Base-by-base conservation (phyloP, 2,329 filamentous ascomycete species). In the Alternaria gansuensis region DNA sequence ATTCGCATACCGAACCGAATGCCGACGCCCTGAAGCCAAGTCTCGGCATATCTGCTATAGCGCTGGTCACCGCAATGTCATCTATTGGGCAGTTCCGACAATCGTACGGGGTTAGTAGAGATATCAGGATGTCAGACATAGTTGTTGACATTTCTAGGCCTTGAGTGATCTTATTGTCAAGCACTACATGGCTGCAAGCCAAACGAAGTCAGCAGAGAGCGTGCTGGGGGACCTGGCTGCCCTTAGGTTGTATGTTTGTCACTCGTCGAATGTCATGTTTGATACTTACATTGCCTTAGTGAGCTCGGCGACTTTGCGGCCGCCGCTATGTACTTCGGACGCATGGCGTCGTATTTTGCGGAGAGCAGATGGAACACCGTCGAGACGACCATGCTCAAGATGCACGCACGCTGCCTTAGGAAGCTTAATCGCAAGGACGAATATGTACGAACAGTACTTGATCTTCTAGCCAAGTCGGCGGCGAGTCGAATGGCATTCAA, bases 161-260 rank as follows among this genome's bases (percentile, higher is more conserved):
- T 82, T 97, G n/a, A 97, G 92, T 7, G 90, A 95, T 67, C 89
- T 91, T 62, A 89, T 93, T 3, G 85, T 96, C 56, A 90, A 90
- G 2, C 91, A 97, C 72, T 96, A 91, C 74, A 88, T 88, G 13
- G 87, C 92, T 4, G 92, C 93, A 4, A 90, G 88, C 54, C 90
- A 94, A 63, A 83, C 83, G 0, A 90, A 96, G 67, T 91, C 92
- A 7, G 88, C 90, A 0, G 88, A 96, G 67, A 85, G 88, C 21
- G 88, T 89, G 60, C 87, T 93, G 75, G 90, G 92, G 9, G 95
- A 99, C 76, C 84, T 98, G 44, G 95, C 93, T 1, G 85, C 95
- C 5, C 81, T 97, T 50, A 93, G 94, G 70, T 95, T 89, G 74
- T 78, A 73, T 45, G 75, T 66, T 31, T 8, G 7, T 5, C 39